A percentile compares a stretch with the other conserved stretches of the same genome.
phyloP scores from a whole-genome alignment of 1,139 yeast genomes.

The Eremothecium cymbalariae region DNA sequence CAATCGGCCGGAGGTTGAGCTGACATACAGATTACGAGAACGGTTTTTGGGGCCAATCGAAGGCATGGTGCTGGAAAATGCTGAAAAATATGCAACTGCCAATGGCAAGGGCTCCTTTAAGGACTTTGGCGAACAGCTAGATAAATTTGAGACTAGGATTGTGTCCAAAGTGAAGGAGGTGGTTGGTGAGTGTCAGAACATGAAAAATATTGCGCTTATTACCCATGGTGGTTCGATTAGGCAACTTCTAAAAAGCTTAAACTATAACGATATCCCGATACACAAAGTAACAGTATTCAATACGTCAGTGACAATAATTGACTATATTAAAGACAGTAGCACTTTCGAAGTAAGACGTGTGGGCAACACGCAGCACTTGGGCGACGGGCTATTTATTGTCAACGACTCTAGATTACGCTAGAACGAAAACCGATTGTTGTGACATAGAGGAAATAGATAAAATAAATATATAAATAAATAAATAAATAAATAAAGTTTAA shows the following conservation, averaged over 20 bases:
- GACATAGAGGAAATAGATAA: too few relatives aligned
- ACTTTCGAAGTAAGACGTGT: slow-evolving; percentile 42
- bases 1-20: slow-evolving; percentile 18
- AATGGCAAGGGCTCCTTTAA: slow-evolving; percentile 39
- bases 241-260: slow-evolving; percentile 39
- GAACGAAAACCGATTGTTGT: too few relatives aligned
- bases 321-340: slow-evolving; percentile 36
- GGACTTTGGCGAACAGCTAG: slow-evolving; percentile 49
- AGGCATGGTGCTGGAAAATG: slow-evolving; percentile 65
- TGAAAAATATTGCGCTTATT: slow-evolving; percentile 51
- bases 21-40: slow-evolving; percentile 48
- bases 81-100: slow-evolving; percentile 45
- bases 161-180: slow-evolving; percentile 41
- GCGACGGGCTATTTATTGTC: slow-evolving; percentile 45
- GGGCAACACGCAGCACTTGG: slow-evolving; percentile 59
- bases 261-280: slow-evolving; percentile 37
- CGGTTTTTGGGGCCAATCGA: slow-evolving; percentile 74
- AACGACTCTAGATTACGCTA: slow-evolving; percentile 41
- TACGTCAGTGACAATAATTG: slow-evolving; percentile 63
- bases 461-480: too few relatives aligned
- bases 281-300: slow-evolving; percentile 54
- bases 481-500: too few relatives aligned
- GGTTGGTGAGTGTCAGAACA: slow-evolving; percentile 28
- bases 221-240: slow-evolving; percentile 87
- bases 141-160: slow-evolving; percentile 44